Evolutionary conservation across 2,329 filamentous ascomycete species (phyloP), one percentile per base, ranked within the genome.

Genomic region (Calonectria crousiana): DNA sequence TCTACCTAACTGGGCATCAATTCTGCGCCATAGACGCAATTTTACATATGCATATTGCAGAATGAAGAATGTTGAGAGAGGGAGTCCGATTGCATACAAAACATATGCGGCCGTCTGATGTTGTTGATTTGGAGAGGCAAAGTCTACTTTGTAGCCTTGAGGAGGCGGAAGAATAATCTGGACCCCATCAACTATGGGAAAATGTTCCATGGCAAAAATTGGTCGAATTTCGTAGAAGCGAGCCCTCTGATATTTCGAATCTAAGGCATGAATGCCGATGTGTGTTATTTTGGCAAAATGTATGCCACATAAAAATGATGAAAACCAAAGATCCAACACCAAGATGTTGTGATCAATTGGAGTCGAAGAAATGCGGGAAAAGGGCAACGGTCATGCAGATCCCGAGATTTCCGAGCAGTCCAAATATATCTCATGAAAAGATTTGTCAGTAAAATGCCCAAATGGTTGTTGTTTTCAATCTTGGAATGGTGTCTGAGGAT

Each of bases 121-220:
- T 51, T 75, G 44, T 51, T 74, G 41, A 23, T 75, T 73, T 0
- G 83, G 83, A 41, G 82, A 74, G 9, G 78, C 78, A 44, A 84
- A 82, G 49, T 84, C 74, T 28, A 84, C 81, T 1, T 75, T 69
- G 58, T 82, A 83, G 26, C 77, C 81, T 10, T 73, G 65, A 0
- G 83, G 83, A 8, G 82, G 79, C 36, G 69, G 51, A 8, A 81
- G 49, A 10, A 80, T 38, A 8, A 78, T 78, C 2, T 67, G 75
- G 18, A 80, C 77, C 51, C 81, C 81, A 72, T 81, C 75, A 8
- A 79, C 71, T 5, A 62, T 3, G n/a, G 56, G 8, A 26, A 26
- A 16, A 9, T 38, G 14, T 49, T 26, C n/a, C 56, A 62, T 62
- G 2, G 44, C 44, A 13, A 23, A 47, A 4, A 13, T 13, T 47